phyloP scores from a whole-genome alignment of 805 yeast genomes.

The Saccharomycopsis fibuligera region DNA sequence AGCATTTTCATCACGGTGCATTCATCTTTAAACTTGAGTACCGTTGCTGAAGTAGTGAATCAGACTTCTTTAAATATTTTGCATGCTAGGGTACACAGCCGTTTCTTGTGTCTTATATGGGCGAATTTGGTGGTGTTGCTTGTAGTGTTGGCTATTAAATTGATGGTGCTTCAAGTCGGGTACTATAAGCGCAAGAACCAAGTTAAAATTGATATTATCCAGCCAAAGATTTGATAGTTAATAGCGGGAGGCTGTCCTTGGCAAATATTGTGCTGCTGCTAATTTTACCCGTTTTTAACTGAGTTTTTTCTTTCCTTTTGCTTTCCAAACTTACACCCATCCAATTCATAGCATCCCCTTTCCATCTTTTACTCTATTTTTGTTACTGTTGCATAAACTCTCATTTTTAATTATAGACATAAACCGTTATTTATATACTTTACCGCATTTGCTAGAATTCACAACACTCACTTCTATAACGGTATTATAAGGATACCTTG shows the following conservation, averaged over 20 bases:
- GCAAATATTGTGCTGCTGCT: too few species aligned
- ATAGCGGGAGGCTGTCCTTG: too few species aligned
- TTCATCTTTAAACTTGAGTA: slow-evolving; percentile 1
- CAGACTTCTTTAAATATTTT: slow-evolving; percentile 9
- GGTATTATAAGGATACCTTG: too few species aligned
- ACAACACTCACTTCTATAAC: too few species aligned
- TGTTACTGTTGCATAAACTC: too few species aligned
- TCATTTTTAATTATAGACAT: too few species aligned
- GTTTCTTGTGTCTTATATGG: slow-evolving; percentile 10
- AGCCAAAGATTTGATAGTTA: slow-evolving; percentile 17
- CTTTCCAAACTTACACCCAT: background rate
- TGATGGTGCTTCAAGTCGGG: background rate
- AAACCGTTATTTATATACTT: too few species aligned
- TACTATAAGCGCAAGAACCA: background rate
- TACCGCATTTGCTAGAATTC: too few species aligned
- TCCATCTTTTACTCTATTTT: too few species aligned
- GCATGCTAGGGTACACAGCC: background rate
- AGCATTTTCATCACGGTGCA: slow-evolving; percentile 8
- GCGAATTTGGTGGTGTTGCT: slow-evolving; percentile 6
- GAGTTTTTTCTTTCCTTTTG: too few species aligned
- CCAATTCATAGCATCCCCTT: too few species aligned
- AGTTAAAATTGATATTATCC: slow-evolving; percentile 17
- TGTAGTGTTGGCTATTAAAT: slow-evolving; percentile 1
- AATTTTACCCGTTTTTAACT: too few species aligned
- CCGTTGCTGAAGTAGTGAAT: background rate